phyloP scores from a whole-genome alignment of 2,329 filamentous ascomycete species.

The Hypomyces rosellus region DNA sequence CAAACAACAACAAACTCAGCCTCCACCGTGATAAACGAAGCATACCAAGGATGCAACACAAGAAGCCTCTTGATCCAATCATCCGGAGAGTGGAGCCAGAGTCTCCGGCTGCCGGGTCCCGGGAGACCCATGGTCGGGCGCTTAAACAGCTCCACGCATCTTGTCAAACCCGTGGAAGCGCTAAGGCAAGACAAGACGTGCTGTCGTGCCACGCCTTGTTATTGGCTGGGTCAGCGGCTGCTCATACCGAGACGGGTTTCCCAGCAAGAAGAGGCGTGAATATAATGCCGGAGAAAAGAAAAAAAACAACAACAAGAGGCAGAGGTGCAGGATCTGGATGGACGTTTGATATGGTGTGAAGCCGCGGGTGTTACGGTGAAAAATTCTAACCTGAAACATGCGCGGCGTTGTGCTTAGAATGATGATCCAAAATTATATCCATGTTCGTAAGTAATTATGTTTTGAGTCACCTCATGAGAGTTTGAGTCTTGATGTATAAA shows the following conservation, averaged over 20 bases:
- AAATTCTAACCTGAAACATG: background rate
- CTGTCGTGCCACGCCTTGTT: constrained; percentile 3
- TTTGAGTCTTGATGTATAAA: background rate
- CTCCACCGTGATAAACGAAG: no score
- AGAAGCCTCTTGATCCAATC: background rate
- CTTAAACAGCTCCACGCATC: constrained; percentile 1
- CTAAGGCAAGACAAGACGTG: constrained; percentile 2
- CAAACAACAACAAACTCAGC: no score
- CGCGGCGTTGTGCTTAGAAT: background rate
- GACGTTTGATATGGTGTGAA: no score
- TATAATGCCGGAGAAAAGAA: no score
- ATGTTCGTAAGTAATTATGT: no score
- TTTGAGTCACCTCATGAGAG: no score
- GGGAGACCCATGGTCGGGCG: constrained; percentile 1
- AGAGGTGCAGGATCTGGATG: no score
- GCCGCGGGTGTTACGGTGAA: background rate
- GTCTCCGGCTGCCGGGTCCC: constrained; percentile 5
- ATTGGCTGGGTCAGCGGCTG: constrained; percentile 22
- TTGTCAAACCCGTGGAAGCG: background rate
- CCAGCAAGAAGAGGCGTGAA: no score
- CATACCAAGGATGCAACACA: no score
- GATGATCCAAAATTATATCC: no score
- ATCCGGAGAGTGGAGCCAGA: constrained; percentile 5
- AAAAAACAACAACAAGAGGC: no score
- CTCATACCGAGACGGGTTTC: constrained; percentile 10